These are phyloP conservation scores for Funneliformis caledonium DNA, from an alignment of 371 early-diverging fungal species.

Conservation along the genomic window DNA sequence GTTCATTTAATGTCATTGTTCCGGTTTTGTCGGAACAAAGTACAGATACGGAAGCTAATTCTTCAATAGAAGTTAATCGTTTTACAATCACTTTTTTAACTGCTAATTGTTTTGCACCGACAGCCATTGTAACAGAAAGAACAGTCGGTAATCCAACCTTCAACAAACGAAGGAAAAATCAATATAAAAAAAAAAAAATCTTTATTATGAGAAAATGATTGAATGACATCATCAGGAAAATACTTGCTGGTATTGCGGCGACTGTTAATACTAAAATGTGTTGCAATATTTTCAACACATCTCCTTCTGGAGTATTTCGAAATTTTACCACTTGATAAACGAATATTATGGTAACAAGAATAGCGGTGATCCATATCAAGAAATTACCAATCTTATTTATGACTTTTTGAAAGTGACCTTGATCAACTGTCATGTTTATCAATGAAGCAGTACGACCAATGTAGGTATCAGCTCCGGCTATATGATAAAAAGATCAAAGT, in stretches of 20 bases:
- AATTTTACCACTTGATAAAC: constrained; percentile 66
- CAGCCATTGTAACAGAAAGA: constrained; percentile 95
- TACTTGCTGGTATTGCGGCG: constrained; percentile 88
- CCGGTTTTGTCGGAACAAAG: constrained; percentile 98
- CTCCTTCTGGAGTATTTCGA: constrained; percentile 40
- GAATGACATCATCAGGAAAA: neutral
- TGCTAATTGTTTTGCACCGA: constrained; percentile 92
- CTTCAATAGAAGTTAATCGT: constrained; percentile 93
- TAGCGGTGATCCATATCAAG: constrained; percentile 78
- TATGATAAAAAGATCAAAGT: neutral
- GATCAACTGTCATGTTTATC: constrained; percentile 81
- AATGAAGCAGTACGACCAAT: constrained; percentile 90
- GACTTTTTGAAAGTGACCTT: constrained; percentile 90
- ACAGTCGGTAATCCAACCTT: constrained; percentile 91
- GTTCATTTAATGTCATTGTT: constrained; percentile 91
- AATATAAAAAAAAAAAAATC: neutral
- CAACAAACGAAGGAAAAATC: neutral
- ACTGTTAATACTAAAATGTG: constrained; percentile 91
- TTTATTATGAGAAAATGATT: neutral
- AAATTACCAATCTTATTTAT: constrained; percentile 93
- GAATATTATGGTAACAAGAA: constrained; percentile 84
- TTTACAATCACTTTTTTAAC: constrained; percentile 94
- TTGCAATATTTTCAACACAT: constrained; percentile 70
- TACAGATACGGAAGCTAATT: constrained; percentile 91
- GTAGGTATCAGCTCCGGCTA: constrained; percentile 77